Conservation (phyloP, 371 early-diverging fungal genomes). For the Parasitella parasitica region DNA sequence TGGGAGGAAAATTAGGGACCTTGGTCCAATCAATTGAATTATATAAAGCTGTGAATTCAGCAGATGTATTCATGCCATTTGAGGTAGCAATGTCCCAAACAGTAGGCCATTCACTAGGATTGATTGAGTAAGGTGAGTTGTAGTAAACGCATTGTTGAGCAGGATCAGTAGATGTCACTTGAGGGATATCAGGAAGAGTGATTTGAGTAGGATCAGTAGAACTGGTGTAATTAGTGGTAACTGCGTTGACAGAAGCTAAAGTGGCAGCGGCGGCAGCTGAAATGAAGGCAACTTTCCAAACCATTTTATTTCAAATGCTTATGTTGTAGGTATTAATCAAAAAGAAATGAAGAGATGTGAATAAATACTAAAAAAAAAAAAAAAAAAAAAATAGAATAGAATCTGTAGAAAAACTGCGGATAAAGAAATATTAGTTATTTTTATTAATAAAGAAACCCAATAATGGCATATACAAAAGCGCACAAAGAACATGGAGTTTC, state of each 20-base stretch:
- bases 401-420: neutral
- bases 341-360: neutral
- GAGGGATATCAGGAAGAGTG: conserved; percentile 34
- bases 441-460: neutral
- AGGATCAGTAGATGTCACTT: conserved; percentile 31
- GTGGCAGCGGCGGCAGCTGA: conserved; percentile 15
- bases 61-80: conserved; percentile 38
- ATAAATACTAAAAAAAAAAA: conserved; percentile 5
- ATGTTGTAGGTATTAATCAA: neutral
- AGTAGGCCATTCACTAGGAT: conserved; percentile 34
- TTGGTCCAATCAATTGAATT: conserved; percentile 43
- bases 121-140: conserved; percentile 13
- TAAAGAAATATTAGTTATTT: conserved; percentile 5
- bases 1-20: conserved; percentile 32
- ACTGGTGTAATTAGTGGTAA: conserved; percentile 24
- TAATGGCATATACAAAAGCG: no score
- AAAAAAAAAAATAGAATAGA: neutral
- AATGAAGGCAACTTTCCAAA: conserved; percentile 24
- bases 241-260: conserved; percentile 13
- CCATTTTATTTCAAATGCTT: conserved; percentile 11
- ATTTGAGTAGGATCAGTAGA: conserved; percentile 34
- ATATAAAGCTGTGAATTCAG: conserved; percentile 37
- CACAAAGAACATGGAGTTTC: neutral
- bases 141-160: conserved; percentile 37
- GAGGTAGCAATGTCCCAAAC: conserved; percentile 39